Percentiles rank a stretch among this genome's conserved stretches.
phyloP scores from a whole-genome alignment of 495 filamentous ascomycete genomes.

The Recurvomyces mirabilis region DNA sequence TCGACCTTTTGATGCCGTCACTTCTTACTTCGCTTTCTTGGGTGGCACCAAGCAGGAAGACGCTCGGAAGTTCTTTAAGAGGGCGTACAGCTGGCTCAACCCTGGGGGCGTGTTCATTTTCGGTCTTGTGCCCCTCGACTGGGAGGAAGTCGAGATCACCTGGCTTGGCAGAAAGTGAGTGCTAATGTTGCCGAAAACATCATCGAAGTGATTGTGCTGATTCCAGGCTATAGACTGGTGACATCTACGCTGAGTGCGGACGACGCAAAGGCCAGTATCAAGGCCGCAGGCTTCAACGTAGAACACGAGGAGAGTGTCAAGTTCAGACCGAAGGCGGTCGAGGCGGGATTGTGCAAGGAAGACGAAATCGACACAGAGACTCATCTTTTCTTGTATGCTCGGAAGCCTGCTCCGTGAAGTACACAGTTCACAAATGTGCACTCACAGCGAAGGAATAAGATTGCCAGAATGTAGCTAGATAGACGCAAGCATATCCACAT shows the following conservation, averaged over 20 bases:
- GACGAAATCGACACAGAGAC: background rate
- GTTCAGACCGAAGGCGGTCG: background rate
- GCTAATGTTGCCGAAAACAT: background rate
- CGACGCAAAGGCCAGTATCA: background rate
- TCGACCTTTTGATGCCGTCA: background rate
- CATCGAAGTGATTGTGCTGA: no score
- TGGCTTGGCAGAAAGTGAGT: slow-evolving; percentile 1
- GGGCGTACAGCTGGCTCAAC: background rate
- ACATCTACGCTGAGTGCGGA: background rate
- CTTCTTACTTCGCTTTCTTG: background rate
- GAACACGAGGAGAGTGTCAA: background rate
- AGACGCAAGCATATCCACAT: no score
- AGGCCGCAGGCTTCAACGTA: background rate
- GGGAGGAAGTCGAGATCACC: background rate
- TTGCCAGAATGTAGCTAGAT: no score
- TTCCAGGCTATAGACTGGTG: no score
- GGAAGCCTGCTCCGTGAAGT: no score
- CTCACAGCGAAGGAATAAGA: no score
- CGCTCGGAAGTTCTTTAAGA: background rate
- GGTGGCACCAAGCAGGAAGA: background rate
- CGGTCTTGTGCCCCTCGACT: background rate
- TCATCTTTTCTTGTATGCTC: background rate
- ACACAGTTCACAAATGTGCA: no score
- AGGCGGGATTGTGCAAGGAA: background rate
- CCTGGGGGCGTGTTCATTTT: background rate